Evolutionary conservation across 306 rosid species (phyloP).

Genomic region (Gleditsia sinensis): DNA sequence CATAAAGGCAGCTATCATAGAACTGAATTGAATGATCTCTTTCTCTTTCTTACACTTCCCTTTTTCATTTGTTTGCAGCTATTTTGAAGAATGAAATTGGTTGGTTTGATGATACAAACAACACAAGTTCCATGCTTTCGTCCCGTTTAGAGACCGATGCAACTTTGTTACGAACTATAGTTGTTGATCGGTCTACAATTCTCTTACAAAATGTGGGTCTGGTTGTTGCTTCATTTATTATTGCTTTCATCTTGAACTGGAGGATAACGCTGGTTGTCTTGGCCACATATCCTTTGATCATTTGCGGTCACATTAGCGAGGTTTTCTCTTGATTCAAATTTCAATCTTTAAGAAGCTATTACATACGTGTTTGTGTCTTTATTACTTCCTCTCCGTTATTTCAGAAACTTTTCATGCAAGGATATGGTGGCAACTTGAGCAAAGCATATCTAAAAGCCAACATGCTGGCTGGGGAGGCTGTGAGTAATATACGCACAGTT

Average conservation of each 20-base stretch:
- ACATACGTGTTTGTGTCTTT: not conserved
- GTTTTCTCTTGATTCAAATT: slow-evolving; percentile 37
- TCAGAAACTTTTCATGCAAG: slow-evolving; percentile 89
- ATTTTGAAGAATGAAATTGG: slow-evolving; percentile 86
- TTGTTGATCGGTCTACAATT: slow-evolving; percentile 81
- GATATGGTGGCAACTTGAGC: slow-evolving; percentile 94
- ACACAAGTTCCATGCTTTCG: slow-evolving; percentile 86
- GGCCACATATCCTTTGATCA: slow-evolving; percentile 84
- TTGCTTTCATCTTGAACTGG: slow-evolving; percentile 86
- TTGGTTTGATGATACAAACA: slow-evolving; percentile 81
- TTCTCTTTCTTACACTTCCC: not conserved
- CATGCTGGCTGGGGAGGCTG: slow-evolving; percentile 94
- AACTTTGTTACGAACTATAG: slow-evolving; percentile 68
- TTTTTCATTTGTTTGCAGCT: slow-evolving; percentile 48
- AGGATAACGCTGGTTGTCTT: slow-evolving; percentile 79
- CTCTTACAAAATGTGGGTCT: slow-evolving; percentile 81
- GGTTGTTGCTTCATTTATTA: slow-evolving; percentile 69
- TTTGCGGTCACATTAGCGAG: slow-evolving; percentile 98
- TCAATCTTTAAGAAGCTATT: not conserved
- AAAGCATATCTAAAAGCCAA: slow-evolving; percentile 87
- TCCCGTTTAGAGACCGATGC: slow-evolving; percentile 88
- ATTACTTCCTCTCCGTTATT: slow-evolving; percentile 23
- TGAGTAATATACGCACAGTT: slow-evolving; percentile 88
- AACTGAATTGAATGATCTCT: not conserved
- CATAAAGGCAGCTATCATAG: not conserved